Conservation (phyloP, 192 early-diverging fungal genomes). For the Linnemannia exigua region DNA sequence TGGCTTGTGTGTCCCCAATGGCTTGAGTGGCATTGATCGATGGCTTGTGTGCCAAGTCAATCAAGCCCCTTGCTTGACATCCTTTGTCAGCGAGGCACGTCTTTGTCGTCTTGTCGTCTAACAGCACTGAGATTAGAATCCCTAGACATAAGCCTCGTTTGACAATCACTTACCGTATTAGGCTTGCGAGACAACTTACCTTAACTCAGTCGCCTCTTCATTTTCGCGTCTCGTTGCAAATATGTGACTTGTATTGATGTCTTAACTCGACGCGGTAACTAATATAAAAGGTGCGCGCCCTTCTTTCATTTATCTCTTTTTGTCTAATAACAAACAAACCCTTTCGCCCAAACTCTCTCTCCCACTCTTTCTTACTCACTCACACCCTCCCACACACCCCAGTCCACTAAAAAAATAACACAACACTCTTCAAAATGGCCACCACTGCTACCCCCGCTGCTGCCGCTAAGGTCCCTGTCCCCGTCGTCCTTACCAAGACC, state of each 20-base stretch:
- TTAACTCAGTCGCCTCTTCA: neutral
- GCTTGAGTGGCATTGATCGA: neutral
- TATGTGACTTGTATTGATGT: neutral
- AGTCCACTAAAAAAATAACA: neutral
- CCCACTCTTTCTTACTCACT: neutral
- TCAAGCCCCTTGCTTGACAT: neutral
- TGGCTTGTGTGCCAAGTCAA: neutral
- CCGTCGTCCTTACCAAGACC: constrained; percentile 17
- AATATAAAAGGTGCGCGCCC: neutral
- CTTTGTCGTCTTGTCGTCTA: no score
- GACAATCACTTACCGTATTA: neutral
- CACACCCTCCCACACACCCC: neutral
- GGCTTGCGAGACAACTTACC: neutral
- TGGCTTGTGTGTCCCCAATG: neutral
- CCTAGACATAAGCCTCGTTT: neutral
- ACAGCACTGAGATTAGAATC: neutral
- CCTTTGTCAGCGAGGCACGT: neutral
- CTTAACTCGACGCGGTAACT: neutral
- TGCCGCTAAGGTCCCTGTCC: neutral
- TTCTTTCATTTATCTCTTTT: neutral
- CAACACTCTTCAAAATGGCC: neutral
- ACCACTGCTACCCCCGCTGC: neutral
- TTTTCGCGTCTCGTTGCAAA: neutral
- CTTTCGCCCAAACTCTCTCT: neutral
- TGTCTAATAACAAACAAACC: neutral